phyloP scores from a whole-genome alignment of 148 eudicot genomes.

The Camellia sinensis region DNA sequence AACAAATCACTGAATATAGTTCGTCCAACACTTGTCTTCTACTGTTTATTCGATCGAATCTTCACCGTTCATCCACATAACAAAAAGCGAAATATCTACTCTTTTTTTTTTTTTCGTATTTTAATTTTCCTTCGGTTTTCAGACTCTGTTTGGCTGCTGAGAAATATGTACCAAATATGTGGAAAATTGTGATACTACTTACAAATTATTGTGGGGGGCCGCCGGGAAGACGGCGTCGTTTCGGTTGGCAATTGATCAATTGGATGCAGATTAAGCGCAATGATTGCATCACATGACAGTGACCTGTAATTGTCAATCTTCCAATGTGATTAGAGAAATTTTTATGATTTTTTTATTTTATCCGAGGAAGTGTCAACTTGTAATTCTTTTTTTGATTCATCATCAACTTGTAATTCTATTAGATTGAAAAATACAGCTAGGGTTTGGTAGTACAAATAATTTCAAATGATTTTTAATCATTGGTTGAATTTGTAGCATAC shows the following conservation, averaged over 20 bases:
- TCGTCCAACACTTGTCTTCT: conserved; percentile 3
- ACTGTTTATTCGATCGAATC: conserved; percentile 14
- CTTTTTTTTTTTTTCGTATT: background rate
- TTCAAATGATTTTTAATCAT: too few species aligned
- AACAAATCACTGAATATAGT: conserved; percentile 5
- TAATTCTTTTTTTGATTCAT: too few species aligned
- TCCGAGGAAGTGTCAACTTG: background rate
- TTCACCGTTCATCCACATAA: conserved; percentile 3
- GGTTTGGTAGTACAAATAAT: background rate
- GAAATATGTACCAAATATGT: background rate
- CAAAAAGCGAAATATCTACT: background rate
- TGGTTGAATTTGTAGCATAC: too few species aligned
- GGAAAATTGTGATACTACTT: background rate
- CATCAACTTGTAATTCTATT: background rate
- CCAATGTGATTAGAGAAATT: background rate
- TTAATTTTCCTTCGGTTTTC: background rate
- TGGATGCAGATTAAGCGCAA: background rate
- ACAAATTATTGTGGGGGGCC: background rate
- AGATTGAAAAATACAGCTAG: background rate
- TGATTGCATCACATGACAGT: background rate
- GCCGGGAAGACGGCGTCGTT: background rate
- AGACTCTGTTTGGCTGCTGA: conserved; percentile 7
- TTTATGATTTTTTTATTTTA: too few species aligned
- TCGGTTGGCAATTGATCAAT: background rate
- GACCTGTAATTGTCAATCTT: background rate